phyloP scores from a whole-genome alignment of 257 asterid species.

The Solanum habrochaites region DNA sequence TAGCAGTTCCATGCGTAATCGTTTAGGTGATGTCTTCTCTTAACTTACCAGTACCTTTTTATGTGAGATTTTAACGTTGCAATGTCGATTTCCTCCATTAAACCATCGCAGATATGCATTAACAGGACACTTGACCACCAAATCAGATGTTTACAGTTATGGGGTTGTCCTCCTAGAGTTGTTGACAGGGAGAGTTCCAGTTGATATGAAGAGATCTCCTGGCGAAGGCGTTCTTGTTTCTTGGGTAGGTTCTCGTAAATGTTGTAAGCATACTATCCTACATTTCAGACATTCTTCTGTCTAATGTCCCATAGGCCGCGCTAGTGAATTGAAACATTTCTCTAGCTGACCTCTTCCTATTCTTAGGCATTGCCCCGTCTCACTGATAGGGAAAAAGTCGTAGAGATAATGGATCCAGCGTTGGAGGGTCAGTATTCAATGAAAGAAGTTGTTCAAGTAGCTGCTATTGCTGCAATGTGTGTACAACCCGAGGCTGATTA shows the following conservation, averaged over 20 bases:
- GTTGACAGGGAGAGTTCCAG: conserved; percentile 87
- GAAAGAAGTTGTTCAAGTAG: conserved; percentile 84
- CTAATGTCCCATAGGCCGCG: not conserved
- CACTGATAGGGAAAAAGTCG: conserved; percentile 74
- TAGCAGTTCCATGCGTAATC: not conserved
- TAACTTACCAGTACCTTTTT: not conserved
- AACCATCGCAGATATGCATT: conserved; percentile 54
- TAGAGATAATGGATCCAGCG: conserved; percentile 70
- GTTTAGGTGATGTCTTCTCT: not conserved
- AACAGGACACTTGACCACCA: conserved; percentile 86
- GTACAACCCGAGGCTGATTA: conserved; percentile 90
- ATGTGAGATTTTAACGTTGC: not conserved
- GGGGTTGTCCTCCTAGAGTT: conserved; percentile 88
- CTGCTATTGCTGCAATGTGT: conserved; percentile 94
- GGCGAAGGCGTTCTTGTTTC: conserved; percentile 89
- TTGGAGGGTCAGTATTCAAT: conserved; percentile 73
- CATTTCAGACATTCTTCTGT: not conserved
- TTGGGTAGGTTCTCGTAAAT: conserved; percentile 46
- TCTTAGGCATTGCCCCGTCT: conserved; percentile 68
- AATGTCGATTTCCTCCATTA: not conserved
- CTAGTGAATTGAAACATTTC: not conserved
- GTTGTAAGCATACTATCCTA: not conserved
- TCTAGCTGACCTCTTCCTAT: not conserved
- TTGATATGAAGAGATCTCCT: conserved; percentile 77
- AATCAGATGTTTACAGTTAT: conserved; percentile 91